phyloP scores from a whole-genome alignment of 306 rosid species.

The Sechiopsis laciniata region DNA sequence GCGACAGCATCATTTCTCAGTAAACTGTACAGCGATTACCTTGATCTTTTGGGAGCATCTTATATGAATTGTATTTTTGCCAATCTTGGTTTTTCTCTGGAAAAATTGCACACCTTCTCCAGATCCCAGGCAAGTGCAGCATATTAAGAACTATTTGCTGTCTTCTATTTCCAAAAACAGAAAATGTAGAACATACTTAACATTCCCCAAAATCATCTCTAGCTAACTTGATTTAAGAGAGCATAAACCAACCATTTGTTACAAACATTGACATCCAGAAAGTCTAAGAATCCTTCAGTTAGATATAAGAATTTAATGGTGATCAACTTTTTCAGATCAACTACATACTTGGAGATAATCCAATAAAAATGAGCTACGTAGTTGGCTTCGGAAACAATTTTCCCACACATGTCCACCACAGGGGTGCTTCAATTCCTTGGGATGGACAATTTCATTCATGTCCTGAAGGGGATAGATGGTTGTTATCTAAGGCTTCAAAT shows the following conservation, averaged over 20 bases:
- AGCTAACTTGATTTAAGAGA: not conserved
- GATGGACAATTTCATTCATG: constrained; percentile 40
- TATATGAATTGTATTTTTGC: constrained; percentile 34
- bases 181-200: not conserved
- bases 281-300: not conserved
- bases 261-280: not conserved
- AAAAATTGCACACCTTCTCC: constrained; percentile 46
- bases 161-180: not conserved
- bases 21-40: constrained; percentile 72
- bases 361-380: constrained; percentile 67
- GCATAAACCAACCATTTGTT: not conserved
- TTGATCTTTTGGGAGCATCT: constrained; percentile 38
- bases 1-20: constrained; percentile 76
- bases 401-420: constrained; percentile 68
- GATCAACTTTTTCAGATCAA: constrained; percentile 37
- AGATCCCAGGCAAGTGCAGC: constrained; percentile 49
- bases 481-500: constrained; percentile 41
- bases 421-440: constrained; percentile 77
- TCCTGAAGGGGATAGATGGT: constrained; percentile 49
- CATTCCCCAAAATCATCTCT: not conserved
- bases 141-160: not conserved
- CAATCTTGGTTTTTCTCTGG: constrained; percentile 35
- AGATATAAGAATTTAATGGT: constrained; percentile 11
- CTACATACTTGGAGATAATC: constrained; percentile 77
- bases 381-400: constrained; percentile 59